These are phyloP conservation scores for Monosporozyma servazzii DNA, from an alignment of 805 yeast species.

Conservation along the genomic window DNA sequence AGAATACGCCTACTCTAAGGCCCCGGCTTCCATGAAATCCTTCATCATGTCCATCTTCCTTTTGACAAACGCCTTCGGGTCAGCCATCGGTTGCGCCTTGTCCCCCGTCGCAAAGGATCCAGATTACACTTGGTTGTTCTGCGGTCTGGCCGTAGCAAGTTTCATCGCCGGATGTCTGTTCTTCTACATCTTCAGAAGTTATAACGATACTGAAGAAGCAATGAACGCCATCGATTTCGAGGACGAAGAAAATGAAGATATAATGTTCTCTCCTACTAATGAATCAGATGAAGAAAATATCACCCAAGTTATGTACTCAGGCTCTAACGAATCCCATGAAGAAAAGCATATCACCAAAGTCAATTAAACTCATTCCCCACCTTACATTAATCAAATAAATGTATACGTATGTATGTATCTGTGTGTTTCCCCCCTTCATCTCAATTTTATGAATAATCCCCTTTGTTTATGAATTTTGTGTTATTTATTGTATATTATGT, in stretches of 20 bases:
- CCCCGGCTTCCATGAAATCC: constrained; percentile 48
- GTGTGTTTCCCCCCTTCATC: too few species aligned
- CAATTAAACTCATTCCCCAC: too few species aligned
- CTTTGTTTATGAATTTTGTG: too few species aligned
- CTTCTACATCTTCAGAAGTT: constrained; percentile 50
- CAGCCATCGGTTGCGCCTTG: constrained; percentile 67
- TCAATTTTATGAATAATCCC: not conserved
- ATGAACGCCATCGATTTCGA: constrained; percentile 42
- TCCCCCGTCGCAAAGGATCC: constrained; percentile 62
- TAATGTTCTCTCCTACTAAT: constrained; percentile 2
- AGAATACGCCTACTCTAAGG: constrained; percentile 78
- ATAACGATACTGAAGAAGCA: constrained; percentile 49
- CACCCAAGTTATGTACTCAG: not conserved
- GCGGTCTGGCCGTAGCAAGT: constrained; percentile 53
- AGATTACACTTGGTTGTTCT: constrained; percentile 58
- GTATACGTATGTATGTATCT: too few species aligned
- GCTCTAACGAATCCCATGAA: too few species aligned
- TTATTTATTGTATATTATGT: too few species aligned
- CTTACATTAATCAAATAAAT: too few species aligned
- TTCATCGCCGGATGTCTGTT: constrained; percentile 50
- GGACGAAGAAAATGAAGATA: constrained; percentile 8
- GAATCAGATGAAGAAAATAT: constrained; percentile 6
- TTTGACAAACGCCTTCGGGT: constrained; percentile 65
- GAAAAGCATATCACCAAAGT: too few species aligned
- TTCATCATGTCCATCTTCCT: constrained; percentile 46